Evolutionary conservation across 108 stramenopile species (phyloP), one percentile per base, ranked within the genome.

Genomic region (Nitzschia palea): DNA sequence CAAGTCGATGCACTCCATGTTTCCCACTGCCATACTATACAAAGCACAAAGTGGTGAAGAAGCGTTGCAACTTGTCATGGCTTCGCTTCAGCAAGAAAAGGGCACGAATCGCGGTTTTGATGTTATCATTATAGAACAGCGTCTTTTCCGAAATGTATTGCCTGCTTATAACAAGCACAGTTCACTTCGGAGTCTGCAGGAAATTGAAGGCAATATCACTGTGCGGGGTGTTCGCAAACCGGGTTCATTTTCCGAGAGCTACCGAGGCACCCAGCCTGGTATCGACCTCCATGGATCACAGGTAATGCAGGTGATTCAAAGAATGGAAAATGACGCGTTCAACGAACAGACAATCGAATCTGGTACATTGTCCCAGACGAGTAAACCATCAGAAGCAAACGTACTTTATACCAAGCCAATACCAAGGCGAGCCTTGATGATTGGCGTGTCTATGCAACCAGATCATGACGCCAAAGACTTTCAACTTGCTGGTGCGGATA

Each of bases 61-160:
- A 74, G 86, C 85, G 23, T 34, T 83, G 33, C 20, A 67, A 59
- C 55, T 80, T 44, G 62, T 80, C 26, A 28, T 67, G 37, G 14
- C 47, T 37, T 0, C 5, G 6, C 6, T 43, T 34, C 8, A 42
- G 30, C 23, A 70, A 59, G 4, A 66, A 63, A 28, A 65, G 62
- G 55, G 23, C 79, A 1, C 44, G 65, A 6, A 12, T 8, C 73
- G 80, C 60, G 75, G 71, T 2, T 88, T 78, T 62, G 87, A 88
- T 52, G 68, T 88, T 26, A 81, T 88, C 29, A 66, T 88, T 48
- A 68, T 81, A 4, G 87, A 85, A 57, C 81, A 88, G 43, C 56
- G 74, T 6, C 68, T 88, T 18, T 17, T 18, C n/a, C 9, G 22
- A 20, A 8, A 20, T 20, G 9, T 20, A 18, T 40, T 14, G 14